Evolutionary conservation across 1,284 basidiomycete genomes (phyloP).

Genomic region (Malassezia globosa): DNA sequence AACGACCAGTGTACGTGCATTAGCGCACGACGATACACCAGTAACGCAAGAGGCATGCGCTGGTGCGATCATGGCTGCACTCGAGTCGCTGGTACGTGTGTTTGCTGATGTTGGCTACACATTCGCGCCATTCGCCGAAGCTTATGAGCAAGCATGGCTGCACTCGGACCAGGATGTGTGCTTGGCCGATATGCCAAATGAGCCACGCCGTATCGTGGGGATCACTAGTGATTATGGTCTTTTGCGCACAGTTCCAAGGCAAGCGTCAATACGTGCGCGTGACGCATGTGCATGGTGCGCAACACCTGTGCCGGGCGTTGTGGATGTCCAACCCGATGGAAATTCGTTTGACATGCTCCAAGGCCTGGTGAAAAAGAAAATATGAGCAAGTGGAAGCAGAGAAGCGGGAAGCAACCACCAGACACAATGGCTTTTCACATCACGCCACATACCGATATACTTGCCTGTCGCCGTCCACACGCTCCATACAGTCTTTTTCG

Average conservation of each 20-base stretch:
- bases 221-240: constrained; percentile 80
- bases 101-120: constrained; percentile 54
- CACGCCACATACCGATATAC: constrained; percentile 44
- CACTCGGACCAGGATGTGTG: constrained; percentile 55
- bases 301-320: constrained; percentile 31
- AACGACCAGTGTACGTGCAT: constrained; percentile 66
- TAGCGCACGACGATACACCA: constrained; percentile 44
- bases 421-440: neutral
- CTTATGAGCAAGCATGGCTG: constrained; percentile 69
- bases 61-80: constrained; percentile 64
- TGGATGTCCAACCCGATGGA: constrained; percentile 77
- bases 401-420: too few relatives aligned
- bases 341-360: constrained; percentile 94
- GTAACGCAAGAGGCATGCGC: constrained; percentile 59
- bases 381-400: constrained; percentile 53
- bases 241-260: constrained; percentile 62
- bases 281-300: constrained; percentile 27
- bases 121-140: constrained; percentile 38
- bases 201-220: constrained; percentile 63
- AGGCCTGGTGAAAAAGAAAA: constrained; percentile 58
- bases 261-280: constrained; percentile 5
- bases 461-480: constrained; percentile 37
- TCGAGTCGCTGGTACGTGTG: constrained; percentile 65
- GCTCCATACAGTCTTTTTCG: constrained; percentile 44
- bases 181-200: constrained; percentile 2